A percentile compares a stretch with the other conserved stretches of the same genome.
Conservation (phyloP, 2,329 filamentous ascomycete species). For the Alternaria triticina region DNA sequence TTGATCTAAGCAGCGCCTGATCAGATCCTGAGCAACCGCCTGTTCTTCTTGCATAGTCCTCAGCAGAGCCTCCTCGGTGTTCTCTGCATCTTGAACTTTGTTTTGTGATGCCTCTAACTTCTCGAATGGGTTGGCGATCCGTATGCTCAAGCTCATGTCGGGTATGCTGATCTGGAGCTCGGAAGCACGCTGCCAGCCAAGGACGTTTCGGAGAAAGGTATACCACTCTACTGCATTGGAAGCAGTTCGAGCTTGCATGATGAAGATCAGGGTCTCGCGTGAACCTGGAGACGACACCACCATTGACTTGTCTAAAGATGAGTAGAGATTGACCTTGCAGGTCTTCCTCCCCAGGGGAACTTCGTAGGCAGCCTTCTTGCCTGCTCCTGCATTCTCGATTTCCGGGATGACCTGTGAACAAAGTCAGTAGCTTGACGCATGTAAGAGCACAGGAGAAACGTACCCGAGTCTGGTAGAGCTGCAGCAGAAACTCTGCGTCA, state of each 20-base stretch:
- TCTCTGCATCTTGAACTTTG: slow-evolving; percentile 51
- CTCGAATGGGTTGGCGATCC: slow-evolving; percentile 66
- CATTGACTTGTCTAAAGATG: slow-evolving; percentile 70
- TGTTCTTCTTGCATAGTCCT: slow-evolving; percentile 59
- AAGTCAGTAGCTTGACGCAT: slow-evolving; percentile 9
- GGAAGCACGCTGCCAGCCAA: slow-evolving; percentile 64
- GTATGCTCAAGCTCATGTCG: slow-evolving; percentile 65
- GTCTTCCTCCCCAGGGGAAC: slow-evolving; percentile 62
- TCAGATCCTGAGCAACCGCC: slow-evolving; percentile 62
- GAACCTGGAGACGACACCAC: slow-evolving; percentile 66
- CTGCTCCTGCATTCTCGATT: slow-evolving; percentile 59
- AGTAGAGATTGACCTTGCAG: slow-evolving; percentile 68
- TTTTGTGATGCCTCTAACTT: slow-evolving; percentile 55
- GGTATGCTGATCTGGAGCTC: slow-evolving; percentile 68
- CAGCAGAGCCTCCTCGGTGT: slow-evolving; percentile 54
- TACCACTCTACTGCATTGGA: slow-evolving; percentile 72
- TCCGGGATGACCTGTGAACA: slow-evolving; percentile 61
- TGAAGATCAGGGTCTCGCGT: slow-evolving; percentile 62
- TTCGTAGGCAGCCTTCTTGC: slow-evolving; percentile 63
- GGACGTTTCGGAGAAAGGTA: slow-evolving; percentile 65
- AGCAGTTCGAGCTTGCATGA: slow-evolving; percentile 66
- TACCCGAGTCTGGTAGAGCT: slow-evolving; percentile 66
- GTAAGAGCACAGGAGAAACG: neutral
- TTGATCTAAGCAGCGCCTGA: slow-evolving; percentile 65
- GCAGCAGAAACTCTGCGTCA: slow-evolving; percentile 62